A percentile compares a stretch with the other conserved stretches of the same genome.
phyloP scores from a whole-genome alignment of 2,329 filamentous ascomycete species.

The Ilyonectria sp. region DNA sequence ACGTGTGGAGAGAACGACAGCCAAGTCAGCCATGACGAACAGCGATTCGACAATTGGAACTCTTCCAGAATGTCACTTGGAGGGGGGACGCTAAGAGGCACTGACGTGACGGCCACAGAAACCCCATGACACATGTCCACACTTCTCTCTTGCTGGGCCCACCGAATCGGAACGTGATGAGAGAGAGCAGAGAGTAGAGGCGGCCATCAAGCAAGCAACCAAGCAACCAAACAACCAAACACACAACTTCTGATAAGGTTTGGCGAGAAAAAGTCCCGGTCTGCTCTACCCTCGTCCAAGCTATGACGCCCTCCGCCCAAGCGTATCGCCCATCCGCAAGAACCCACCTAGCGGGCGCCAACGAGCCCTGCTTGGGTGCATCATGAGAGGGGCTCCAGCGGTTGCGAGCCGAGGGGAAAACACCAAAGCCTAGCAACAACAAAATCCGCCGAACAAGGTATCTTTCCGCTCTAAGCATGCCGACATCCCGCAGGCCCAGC shows the following conservation, averaged over 20 bases:
- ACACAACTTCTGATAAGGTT: slow-evolving; percentile 38
- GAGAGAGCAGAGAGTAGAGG: slow-evolving; percentile 3
- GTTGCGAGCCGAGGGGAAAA: slow-evolving; percentile 12
- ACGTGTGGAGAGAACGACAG: slow-evolving; percentile 30
- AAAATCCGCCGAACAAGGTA: slow-evolving; percentile 4
- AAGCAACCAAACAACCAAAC: slow-evolving; percentile 9
- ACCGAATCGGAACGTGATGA: slow-evolving; percentile 37
- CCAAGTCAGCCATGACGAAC: slow-evolving; percentile 40
- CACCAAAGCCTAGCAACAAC: slow-evolving; percentile 14
- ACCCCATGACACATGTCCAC: slow-evolving; percentile 46
- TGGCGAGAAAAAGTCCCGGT: slow-evolving; percentile 26
- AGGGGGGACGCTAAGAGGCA: slow-evolving; percentile 40
- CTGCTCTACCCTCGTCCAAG: background rate
- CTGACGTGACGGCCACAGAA: slow-evolving; percentile 46
- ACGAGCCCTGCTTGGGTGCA: slow-evolving; percentile 20
- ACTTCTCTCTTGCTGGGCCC: slow-evolving; percentile 29
- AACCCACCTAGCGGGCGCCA: slow-evolving; percentile 12
- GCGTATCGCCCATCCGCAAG: slow-evolving; percentile 40
- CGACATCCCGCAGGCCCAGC: slow-evolving; percentile 4
- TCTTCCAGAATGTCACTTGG: slow-evolving; percentile 48
- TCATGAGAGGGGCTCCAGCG: slow-evolving; percentile 15
- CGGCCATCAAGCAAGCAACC: slow-evolving; percentile 21
- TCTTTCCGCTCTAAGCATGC: slow-evolving; percentile 14
- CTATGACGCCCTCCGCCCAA: background rate
- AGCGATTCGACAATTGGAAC: slow-evolving; percentile 51